These are phyloP conservation scores for Infundibulicybe gibba DNA, from an alignment of 768 basidiomycete species.

Conservation along the genomic window DNA sequence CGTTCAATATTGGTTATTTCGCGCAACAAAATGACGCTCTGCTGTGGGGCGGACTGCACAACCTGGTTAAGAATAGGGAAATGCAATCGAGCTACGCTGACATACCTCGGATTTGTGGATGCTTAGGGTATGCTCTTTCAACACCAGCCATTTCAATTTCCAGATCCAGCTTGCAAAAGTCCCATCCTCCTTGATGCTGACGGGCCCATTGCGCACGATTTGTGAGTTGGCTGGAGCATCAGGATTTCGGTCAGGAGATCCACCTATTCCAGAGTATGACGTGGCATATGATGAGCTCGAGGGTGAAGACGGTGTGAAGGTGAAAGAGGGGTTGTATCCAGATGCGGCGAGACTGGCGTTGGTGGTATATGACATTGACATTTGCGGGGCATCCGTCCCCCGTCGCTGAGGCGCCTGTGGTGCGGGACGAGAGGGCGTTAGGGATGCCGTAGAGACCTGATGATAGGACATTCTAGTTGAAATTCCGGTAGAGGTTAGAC, in stretches of 20 bases:
- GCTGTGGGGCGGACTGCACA: conserved; percentile 47
- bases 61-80: conserved; percentile 1
- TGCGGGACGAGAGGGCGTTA: conserved; percentile 77
- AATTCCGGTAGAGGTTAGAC: too few species aligned
- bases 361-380: conserved; percentile 24
- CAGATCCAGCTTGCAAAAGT: conserved; percentile 85
- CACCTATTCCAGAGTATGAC: conserved; percentile 81
- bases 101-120: conserved; percentile 93
- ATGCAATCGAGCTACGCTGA: background rate
- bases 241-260: conserved; percentile 58
- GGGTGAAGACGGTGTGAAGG: conserved; percentile 44
- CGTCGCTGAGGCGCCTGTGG: conserved; percentile 64
- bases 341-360: conserved; percentile 44
- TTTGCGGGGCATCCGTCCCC: conserved; percentile 29
- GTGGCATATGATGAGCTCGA: conserved; percentile 59
- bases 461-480: conserved; percentile 29
- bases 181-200: conserved; percentile 91
- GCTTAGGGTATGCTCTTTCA: conserved; percentile 74
- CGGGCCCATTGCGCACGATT: conserved; percentile 66
- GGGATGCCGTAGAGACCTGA: conserved; percentile 43
- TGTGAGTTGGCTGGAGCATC: conserved; percentile 34
- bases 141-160: conserved; percentile 85
- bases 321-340: conserved; percentile 59
- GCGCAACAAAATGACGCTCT: conserved; percentile 59
- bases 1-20: conserved; percentile 89